phyloP scores from a whole-genome alignment of 1,284 basidiomycete species.

The Takashimella tepidaria region DNA sequence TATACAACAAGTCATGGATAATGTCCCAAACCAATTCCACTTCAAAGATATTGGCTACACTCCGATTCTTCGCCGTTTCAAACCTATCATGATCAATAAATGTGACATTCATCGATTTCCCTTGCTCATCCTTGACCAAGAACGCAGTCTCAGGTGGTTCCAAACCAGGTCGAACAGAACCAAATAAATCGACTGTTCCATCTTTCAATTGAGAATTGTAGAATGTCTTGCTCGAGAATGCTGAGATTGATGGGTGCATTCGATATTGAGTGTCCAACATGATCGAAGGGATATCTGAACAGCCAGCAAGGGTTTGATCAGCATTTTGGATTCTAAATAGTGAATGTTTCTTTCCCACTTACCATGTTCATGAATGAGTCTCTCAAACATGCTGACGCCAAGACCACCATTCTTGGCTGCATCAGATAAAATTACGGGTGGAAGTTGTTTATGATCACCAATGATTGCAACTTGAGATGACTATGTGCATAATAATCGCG shows the following conservation, averaged over 20 bases:
- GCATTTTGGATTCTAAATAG: no score
- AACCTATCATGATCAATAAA: slow-evolving; percentile 70
- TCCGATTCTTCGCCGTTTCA: slow-evolving; percentile 63
- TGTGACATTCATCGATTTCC: slow-evolving; percentile 51
- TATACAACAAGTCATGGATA: slow-evolving; percentile 67
- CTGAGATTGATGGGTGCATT: slow-evolving; percentile 86
- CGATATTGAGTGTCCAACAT: slow-evolving; percentile 92
- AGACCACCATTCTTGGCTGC: slow-evolving; percentile 67
- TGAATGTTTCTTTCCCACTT: no score
- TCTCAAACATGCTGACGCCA: slow-evolving; percentile 78
- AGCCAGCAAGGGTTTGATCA: slow-evolving; percentile 10
- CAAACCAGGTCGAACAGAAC: slow-evolving; percentile 55
- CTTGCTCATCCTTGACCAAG: slow-evolving; percentile 17
- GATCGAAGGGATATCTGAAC: slow-evolving; percentile 60
- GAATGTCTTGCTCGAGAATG: slow-evolving; percentile 78
- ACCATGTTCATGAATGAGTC: slow-evolving; percentile 74
- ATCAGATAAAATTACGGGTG: slow-evolving; percentile 73
- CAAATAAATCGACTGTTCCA: slow-evolving; percentile 60
- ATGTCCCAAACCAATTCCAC: slow-evolving; percentile 69
- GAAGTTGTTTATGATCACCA: slow-evolving; percentile 95
- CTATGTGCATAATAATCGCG: slow-evolving; percentile 24
- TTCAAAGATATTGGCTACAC: slow-evolving; percentile 68
- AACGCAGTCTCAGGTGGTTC: slow-evolving; percentile 57
- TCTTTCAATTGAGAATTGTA: slow-evolving; percentile 67
- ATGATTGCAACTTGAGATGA: slow-evolving; percentile 80